Evolutionary conservation across 2,329 filamentous ascomycete species (phyloP).

Genomic region (Colletotrichum scovillei): DNA sequence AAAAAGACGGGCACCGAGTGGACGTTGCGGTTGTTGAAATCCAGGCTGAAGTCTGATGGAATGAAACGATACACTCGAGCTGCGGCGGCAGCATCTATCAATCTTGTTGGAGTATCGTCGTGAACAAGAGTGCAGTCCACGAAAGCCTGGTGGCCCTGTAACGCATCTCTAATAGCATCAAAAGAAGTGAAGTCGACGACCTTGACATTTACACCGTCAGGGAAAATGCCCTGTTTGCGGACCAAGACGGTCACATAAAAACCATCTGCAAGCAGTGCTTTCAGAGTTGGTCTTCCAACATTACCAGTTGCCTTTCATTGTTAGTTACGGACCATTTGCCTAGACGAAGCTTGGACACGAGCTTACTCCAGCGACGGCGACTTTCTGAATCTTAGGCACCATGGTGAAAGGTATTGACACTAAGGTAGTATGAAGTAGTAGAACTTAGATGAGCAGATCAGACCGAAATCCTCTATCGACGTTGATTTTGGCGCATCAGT

Average conservation of each 20-base stretch:
- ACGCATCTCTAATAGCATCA: conserved; percentile 58
- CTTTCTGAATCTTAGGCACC: conserved; percentile 45
- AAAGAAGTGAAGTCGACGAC: conserved; percentile 59
- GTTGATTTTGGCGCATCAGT: not conserved
- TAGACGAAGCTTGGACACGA: no score
- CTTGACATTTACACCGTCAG: conserved; percentile 53
- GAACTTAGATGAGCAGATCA: not conserved
- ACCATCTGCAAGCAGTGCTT: conserved; percentile 42
- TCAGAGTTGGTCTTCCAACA: conserved; percentile 46
- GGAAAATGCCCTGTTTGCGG: conserved; percentile 46
- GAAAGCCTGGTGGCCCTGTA: conserved; percentile 68
- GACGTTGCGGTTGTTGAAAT: conserved; percentile 42
- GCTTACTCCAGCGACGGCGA: conserved; percentile 49
- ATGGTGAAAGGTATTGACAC: not conserved
- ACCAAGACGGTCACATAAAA: conserved; percentile 65
- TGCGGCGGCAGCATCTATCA: conserved; percentile 66
- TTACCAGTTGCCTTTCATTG: conserved; percentile 42
- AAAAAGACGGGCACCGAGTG: conserved; percentile 36
- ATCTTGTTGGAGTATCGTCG: conserved; percentile 54
- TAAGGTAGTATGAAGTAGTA: not conserved
- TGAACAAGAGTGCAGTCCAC: conserved; percentile 49
- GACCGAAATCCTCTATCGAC: not conserved
- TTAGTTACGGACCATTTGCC: not conserved
- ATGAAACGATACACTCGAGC: conserved; percentile 72
- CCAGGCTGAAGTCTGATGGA: conserved; percentile 65